phyloP scores from a whole-genome alignment of 2,329 filamentous ascomycete genomes.

The Fusarium zealandicum region DNA sequence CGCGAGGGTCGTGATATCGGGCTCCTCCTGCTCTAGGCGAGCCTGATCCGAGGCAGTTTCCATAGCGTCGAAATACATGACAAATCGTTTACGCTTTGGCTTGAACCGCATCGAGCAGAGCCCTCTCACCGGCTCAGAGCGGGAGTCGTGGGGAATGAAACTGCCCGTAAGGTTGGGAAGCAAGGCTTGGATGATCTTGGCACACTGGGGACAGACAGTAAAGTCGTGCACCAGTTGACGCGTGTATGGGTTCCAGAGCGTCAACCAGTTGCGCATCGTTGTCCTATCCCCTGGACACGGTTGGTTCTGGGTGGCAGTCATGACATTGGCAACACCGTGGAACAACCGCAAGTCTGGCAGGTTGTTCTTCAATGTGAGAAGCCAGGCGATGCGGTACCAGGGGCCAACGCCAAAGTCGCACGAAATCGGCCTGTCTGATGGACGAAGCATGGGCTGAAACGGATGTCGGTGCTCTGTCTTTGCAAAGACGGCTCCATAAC shows the following conservation, averaged over 20 bases:
- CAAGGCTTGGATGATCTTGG: slow-evolving; percentile 73
- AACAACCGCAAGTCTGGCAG: slow-evolving; percentile 72
- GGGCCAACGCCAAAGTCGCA: slow-evolving; percentile 81
- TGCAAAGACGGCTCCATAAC: slow-evolving; percentile 74
- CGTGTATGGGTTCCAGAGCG: slow-evolving; percentile 73
- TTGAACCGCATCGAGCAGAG: slow-evolving; percentile 74
- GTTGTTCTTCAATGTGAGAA: slow-evolving; percentile 76
- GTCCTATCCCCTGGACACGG: slow-evolving; percentile 66
- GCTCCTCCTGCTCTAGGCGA: slow-evolving; percentile 51
- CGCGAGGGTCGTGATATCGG: slow-evolving; percentile 69
- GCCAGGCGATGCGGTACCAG: slow-evolving; percentile 87
- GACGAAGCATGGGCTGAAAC: slow-evolving; percentile 66
- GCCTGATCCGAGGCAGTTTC: slow-evolving; percentile 63
- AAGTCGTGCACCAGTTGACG: slow-evolving; percentile 73
- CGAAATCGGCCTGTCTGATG: slow-evolving; percentile 63
- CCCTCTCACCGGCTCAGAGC: slow-evolving; percentile 56
- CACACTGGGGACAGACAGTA: slow-evolving; percentile 76
- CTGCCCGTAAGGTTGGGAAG: slow-evolving; percentile 75
- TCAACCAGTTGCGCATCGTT: slow-evolving; percentile 74
- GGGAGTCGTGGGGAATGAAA: slow-evolving; percentile 63
- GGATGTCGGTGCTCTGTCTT: slow-evolving; percentile 71
- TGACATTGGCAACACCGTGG: slow-evolving; percentile 70
- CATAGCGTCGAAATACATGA: slow-evolving; percentile 67
- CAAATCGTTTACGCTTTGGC: slow-evolving; percentile 60
- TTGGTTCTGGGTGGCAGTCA: slow-evolving; percentile 55